A percentile compares a stretch with the other conserved stretches of the same genome.
Conservation (phyloP, 2,329 filamentous ascomycete genomes). For the Sodiomyces alkalinus region DNA sequence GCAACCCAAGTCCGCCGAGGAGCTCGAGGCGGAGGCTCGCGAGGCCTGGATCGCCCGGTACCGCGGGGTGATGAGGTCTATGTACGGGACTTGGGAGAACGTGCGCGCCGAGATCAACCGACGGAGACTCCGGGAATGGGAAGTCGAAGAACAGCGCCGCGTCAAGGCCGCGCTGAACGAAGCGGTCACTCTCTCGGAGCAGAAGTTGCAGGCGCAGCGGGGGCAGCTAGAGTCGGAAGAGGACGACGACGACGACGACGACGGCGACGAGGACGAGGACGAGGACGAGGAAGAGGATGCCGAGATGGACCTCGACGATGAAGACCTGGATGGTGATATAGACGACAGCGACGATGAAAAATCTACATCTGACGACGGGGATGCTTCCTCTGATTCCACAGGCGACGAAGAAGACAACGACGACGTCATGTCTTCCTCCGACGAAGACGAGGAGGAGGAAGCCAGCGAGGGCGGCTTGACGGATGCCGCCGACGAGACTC, state of each 20-base stretch:
- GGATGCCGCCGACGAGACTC: slow-evolving; percentile 41
- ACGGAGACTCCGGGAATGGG: slow-evolving; percentile 43
- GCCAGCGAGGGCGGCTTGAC: slow-evolving; percentile 25
- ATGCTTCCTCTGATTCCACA: slow-evolving; percentile 20
- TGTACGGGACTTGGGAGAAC: slow-evolving; percentile 48
- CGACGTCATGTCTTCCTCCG: slow-evolving; percentile 44
- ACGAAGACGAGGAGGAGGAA: slow-evolving; percentile 46
- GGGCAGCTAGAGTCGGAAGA: slow-evolving; percentile 37
- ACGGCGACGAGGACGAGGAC: slow-evolving; percentile 32
- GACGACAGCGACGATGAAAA: slow-evolving; percentile 17
- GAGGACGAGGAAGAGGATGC: slow-evolving; percentile 25
- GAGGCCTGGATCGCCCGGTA: slow-evolving; percentile 54
- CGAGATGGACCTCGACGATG: slow-evolving; percentile 28
- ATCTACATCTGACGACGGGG: slow-evolving; percentile 19
- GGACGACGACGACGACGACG: slow-evolving; percentile 27
- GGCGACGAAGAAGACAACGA: slow-evolving; percentile 25
- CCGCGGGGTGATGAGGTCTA: slow-evolving; percentile 48
- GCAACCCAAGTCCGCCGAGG: slow-evolving; percentile 62
- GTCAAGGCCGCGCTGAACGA: slow-evolving; percentile 56
- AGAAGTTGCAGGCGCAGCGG: slow-evolving; percentile 48
- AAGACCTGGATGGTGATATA: slow-evolving; percentile 17
- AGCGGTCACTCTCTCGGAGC: slow-evolving; percentile 56
- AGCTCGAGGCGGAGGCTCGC: slow-evolving; percentile 65
- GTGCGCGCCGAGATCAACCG: slow-evolving; percentile 46
- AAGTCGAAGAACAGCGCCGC: slow-evolving; percentile 47